phyloP scores from a whole-genome alignment of 1,139 yeast genomes.

The Ashbya aceris region DNA sequence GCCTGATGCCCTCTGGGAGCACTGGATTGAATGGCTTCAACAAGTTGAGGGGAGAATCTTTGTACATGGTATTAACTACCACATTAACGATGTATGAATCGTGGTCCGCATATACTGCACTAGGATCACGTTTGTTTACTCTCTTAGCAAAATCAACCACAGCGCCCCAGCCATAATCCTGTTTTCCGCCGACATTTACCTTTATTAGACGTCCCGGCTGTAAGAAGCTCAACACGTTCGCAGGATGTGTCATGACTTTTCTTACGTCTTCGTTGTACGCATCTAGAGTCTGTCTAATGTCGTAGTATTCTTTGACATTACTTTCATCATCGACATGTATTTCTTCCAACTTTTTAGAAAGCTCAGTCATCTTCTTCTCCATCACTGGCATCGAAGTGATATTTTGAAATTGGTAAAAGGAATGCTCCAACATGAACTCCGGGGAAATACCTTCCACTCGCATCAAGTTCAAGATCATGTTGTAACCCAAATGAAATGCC shows the following conservation, averaged over 20 bases:
- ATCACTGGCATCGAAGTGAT: conserved; percentile 80
- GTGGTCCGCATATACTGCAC: conserved; percentile 56
- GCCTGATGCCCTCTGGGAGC: conserved; percentile 82
- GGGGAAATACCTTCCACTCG: conserved; percentile 98
- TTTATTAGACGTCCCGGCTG: conserved; percentile 83
- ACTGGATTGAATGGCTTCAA: conserved; percentile 62
- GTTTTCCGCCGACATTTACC: conserved; percentile 39
- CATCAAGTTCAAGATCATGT: conserved; percentile 91
- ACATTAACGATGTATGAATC: conserved; percentile 85
- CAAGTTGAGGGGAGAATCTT: conserved; percentile 63
- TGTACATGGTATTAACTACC: conserved; percentile 68
- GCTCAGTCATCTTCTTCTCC: conserved; percentile 52
- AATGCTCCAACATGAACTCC: conserved; percentile 89
- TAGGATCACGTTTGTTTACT: conserved; percentile 45
- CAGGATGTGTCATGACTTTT: conserved; percentile 86
- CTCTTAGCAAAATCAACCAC: conserved; percentile 72
- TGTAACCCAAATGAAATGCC: conserved; percentile 93
- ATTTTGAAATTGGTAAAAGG: conserved; percentile 92
- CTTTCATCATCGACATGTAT: conserved; percentile 65
- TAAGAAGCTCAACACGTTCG: conserved; percentile 69
- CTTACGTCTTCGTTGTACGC: conserved; percentile 69
- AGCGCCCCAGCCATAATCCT: conserved; percentile 92
- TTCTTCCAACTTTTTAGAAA: conserved; percentile 40
- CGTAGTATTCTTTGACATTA: conserved; percentile 71
- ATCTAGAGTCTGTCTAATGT: conserved; percentile 60